Evolutionary conservation across 2,329 filamentous ascomycete species (phyloP).

Genomic region (Stemphylium beticola): DNA sequence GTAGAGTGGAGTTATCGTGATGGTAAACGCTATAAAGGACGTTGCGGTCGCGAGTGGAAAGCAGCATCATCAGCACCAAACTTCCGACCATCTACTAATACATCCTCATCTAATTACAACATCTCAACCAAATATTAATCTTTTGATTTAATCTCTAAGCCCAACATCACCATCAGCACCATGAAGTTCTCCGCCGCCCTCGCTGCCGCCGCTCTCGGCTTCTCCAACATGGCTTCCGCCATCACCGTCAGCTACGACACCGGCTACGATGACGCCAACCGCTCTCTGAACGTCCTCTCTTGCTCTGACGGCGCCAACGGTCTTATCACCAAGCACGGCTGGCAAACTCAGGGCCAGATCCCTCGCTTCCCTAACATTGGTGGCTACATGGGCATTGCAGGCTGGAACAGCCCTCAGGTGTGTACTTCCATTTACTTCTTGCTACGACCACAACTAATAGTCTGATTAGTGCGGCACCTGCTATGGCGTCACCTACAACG

Average conservation of each 20-base stretch:
- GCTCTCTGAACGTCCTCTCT: conserved; percentile 63
- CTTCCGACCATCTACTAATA: conserved; percentile 3
- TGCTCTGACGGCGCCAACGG: conserved; percentile 74
- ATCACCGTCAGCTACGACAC: conserved; percentile 71
- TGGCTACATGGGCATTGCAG: conserved; percentile 55
- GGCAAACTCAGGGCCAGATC: conserved; percentile 56
- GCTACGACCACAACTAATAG: conserved; percentile 12
- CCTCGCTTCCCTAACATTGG: conserved; percentile 58
- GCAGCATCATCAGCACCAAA: conserved; percentile 21
- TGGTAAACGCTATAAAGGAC: conserved; percentile 36
- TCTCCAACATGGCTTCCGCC: conserved; percentile 41
- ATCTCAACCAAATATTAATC: neutral
- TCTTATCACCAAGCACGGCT: conserved; percentile 67
- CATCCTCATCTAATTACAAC: conserved; percentile 2
- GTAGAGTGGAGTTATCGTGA: conserved; percentile 17
- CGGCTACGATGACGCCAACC: conserved; percentile 68
- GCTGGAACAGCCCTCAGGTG: conserved; percentile 52
- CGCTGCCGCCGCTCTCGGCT: conserved; percentile 32
- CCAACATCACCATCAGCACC: conserved; percentile 23
- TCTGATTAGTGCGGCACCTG: conserved; percentile 57
- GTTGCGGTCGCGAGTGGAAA: conserved; percentile 14
- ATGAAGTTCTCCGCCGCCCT: conserved; percentile 44
- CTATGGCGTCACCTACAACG: conserved; percentile 58
- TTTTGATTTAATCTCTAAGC: neutral
- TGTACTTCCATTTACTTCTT: conserved; percentile 2